Conservation (phyloP, 306 rosid species). For the Fagus crenata region DNA sequence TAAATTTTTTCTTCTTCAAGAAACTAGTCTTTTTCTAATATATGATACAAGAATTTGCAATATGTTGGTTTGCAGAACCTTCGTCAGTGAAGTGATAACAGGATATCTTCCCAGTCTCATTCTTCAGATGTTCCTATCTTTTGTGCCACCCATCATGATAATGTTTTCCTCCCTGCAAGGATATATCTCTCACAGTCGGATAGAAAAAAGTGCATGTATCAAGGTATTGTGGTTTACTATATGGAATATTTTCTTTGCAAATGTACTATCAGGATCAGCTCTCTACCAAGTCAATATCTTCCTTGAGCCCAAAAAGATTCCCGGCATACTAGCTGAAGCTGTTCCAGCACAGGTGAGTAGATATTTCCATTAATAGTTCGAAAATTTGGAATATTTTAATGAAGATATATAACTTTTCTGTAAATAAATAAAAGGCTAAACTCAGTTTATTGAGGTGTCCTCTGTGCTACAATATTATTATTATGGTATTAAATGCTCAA, state of each 20-base stretch:
- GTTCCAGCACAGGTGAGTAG: conserved; percentile 80
- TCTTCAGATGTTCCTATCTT: conserved; percentile 57
- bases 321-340: conserved; percentile 69
- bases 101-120: conserved; percentile 95
- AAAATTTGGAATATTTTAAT: conserved; percentile 1
- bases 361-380: conserved; percentile 8
- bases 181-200: conserved; percentile 62
- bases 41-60: not conserved
- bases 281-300: conserved; percentile 58
- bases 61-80: conserved; percentile 51
- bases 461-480: not conserved
- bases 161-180: conserved; percentile 77
- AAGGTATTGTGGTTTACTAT: conserved; percentile 75
- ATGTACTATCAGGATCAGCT: conserved; percentile 75
- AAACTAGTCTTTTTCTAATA: not conserved
- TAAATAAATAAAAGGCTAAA: not conserved
- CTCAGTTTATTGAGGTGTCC: not conserved
- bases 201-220: conserved; percentile 64
- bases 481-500: not conserved
- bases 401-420: conserved; percentile 8
- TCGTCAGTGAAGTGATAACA: conserved; percentile 75
- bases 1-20: not conserved
- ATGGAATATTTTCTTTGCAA: conserved; percentile 93
- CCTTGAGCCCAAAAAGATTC: conserved; percentile 78
- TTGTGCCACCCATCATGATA: conserved; percentile 76